Evolutionary conservation across 768 basidiomycete genomes (phyloP), one percentile per base, ranked within the genome.

Genomic region (Pleurotus tuber-regium): DNA sequence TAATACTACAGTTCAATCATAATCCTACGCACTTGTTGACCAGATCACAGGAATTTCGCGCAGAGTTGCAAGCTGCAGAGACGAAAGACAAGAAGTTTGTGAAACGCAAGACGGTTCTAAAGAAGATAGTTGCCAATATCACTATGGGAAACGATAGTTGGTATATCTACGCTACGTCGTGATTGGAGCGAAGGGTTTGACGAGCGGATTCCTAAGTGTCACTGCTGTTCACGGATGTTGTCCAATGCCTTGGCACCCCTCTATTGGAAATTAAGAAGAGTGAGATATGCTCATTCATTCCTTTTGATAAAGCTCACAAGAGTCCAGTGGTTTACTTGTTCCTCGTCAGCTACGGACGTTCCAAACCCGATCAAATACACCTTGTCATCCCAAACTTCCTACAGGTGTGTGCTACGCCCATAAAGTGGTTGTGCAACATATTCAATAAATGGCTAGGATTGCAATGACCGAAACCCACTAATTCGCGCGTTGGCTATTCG

Each of bases 81-180:
- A 77, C 87, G 57, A 97, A 97, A 71, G 97, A 99, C 78, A 99
- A 98, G 79, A 96, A 94, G 62, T 98, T 82, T 58, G 73, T 83
- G 59, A 95, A 95, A 70, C 82, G 94, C 61, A 98, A 94, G 80
- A 94, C 84, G 0, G 88, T 92, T 16, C 71, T 98, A 60, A 98
- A 99, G 80, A 96, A 95, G 76, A 88, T 98, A 54, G 93, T 98
- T 10, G 97, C 97, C 35, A 98, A 98, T 69, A 98, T 98, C 68
- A 99, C 97, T 3, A 98, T 99, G 95, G 97, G 97, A 38, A 97
- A 94, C 64, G 95, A 98, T 70, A 95, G 96, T 97, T 65, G 71
- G 93, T 83, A 66, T 59, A 59, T 59, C 56, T 63, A 60, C 53
- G 54, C 53, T 60, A 29, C 50, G 57, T 48, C 54, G 56, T 31